phyloP scores from a whole-genome alignment of 768 basidiomycete species.

The Xerocomellus amylosporus region DNA sequence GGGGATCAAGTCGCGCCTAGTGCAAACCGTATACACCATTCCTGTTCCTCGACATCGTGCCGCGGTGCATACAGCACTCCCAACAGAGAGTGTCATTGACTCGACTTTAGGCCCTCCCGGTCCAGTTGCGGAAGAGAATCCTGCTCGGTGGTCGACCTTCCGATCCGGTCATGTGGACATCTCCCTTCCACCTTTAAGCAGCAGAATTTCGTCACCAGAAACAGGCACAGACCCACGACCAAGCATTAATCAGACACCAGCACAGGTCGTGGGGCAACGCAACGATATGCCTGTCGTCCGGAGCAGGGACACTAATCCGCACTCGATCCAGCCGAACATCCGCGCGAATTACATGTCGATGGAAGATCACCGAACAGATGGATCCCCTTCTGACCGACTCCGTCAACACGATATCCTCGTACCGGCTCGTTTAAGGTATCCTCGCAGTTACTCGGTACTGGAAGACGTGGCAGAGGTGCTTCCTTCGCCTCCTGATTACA shows the following conservation, averaged over 20 bases:
- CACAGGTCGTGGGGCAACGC: background rate
- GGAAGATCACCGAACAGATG: background rate
- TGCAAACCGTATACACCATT: background rate
- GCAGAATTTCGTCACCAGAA: background rate
- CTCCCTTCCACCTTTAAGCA: background rate
- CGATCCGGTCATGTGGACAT: constrained; percentile 26
- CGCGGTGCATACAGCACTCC: background rate
- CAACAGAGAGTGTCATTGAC: constrained; percentile 6
- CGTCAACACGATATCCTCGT: background rate
- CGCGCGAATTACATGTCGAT: background rate
- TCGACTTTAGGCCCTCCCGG: constrained; percentile 1
- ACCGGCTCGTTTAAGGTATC: background rate
- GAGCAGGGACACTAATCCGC: background rate
- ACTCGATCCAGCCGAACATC: background rate
- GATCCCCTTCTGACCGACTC: background rate
- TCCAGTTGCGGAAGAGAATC: background rate
- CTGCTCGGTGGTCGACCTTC: constrained; percentile 23
- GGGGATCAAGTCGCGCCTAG: background rate
- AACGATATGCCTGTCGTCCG: background rate
- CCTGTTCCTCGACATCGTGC: background rate
- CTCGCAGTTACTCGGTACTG: background rate
- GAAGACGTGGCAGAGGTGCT: background rate
- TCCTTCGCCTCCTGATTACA: background rate
- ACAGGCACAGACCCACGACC: background rate
- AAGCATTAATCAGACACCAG: background rate